Percentiles rank a stretch among this genome's conserved stretches.
These are phyloP conservation scores for Aspergillus heteromorphus DNA, from an alignment of 495 filamentous ascomycete genomes.

Conservation along the genomic window DNA sequence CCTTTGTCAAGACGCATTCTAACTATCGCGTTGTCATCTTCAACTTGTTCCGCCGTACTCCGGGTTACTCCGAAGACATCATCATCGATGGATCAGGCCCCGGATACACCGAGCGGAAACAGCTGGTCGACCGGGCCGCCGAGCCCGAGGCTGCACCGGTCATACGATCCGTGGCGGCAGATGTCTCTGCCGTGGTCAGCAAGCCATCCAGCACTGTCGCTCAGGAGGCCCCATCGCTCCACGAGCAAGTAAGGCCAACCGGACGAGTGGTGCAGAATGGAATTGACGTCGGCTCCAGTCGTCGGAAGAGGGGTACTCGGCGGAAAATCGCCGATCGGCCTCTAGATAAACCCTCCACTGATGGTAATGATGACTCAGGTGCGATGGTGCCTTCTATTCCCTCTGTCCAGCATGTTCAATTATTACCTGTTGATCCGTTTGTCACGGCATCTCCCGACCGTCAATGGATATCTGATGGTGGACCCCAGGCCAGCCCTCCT, in stretches of 20 bases:
- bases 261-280: conserved; percentile 15
- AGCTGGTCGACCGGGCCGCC: conserved; percentile 74
- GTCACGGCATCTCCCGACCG: conserved; percentile 27
- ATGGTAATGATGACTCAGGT: conserved; percentile 30
- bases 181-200: conserved; percentile 56
- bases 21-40: conserved; percentile 86
- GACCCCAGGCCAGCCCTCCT: conserved; percentile 27
- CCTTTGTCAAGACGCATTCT: conserved; percentile 81
- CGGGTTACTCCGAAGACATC: conserved; percentile 86
- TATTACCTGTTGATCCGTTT: conserved; percentile 26
- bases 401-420: conserved; percentile 30
- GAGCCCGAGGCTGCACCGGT: conserved; percentile 71
- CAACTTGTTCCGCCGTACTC: conserved; percentile 90
- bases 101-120: conserved; percentile 73
- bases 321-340: conserved; percentile 82
- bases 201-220: conserved; percentile 34
- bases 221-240: conserved; percentile 1
- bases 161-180: conserved; percentile 57
- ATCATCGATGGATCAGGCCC: conserved; percentile 80
- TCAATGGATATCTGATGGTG: conserved; percentile 34
- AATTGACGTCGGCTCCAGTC: conserved; percentile 30
- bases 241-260: not conserved
- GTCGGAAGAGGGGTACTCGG: conserved; percentile 52
- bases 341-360: conserved; percentile 47
- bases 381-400: conserved; percentile 24